Percentiles rank a stretch among this genome's conserved stretches.
These are phyloP conservation scores for Paracamarosporium sp. DNA, from an alignment of 2,329 filamentous ascomycete species.

Conservation along the genomic window DNA sequence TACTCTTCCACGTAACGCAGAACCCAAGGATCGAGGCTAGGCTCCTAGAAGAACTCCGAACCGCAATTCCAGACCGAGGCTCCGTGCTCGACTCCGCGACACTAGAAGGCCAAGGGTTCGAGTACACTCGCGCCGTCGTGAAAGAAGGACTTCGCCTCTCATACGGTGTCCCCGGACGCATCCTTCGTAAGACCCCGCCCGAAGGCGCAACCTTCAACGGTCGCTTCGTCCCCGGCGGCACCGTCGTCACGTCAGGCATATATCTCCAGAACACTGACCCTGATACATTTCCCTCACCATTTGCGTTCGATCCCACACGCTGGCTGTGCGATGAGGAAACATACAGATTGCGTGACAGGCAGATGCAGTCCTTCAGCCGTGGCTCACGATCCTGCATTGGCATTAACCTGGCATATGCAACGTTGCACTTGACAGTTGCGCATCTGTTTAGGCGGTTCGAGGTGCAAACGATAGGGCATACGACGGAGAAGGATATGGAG, in stretches of 20 bases:
- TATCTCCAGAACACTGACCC: conserved; percentile 17
- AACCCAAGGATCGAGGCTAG: conserved; percentile 8
- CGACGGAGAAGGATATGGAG: conserved; percentile 20
- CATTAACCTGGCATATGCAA: conserved; percentile 20
- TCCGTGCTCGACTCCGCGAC: conserved; percentile 6
- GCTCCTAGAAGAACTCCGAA: conserved; percentile 11
- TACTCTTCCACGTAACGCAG: conserved; percentile 21
- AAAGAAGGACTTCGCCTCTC: conserved; percentile 20
- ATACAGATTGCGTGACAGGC: conserved; percentile 14
- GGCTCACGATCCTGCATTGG: conserved; percentile 17
- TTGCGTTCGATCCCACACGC: conserved; percentile 17
- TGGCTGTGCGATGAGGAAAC: conserved; percentile 22
- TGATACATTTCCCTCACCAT: conserved; percentile 16
- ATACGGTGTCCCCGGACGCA: conserved; percentile 18
- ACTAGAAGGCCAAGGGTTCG: conserved; percentile 15
- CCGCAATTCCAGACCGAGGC: conserved; percentile 6
- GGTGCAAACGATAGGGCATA: conserved; percentile 17
- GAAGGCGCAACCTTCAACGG: conserved; percentile 13
- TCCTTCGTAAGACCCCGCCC: conserved; percentile 11
- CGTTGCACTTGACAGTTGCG: conserved; percentile 18
- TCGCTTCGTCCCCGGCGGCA: too few species aligned
- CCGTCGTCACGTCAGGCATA: too few species aligned
- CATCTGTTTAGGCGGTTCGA: conserved; percentile 21
- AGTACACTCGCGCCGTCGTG: conserved; percentile 18
- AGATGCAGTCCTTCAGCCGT: conserved; percentile 19